A percentile compares a stretch with the other conserved stretches of the same genome.
Conservation (phyloP, 179 eudicot species). For the Vitellaria paradoxa region DNA sequence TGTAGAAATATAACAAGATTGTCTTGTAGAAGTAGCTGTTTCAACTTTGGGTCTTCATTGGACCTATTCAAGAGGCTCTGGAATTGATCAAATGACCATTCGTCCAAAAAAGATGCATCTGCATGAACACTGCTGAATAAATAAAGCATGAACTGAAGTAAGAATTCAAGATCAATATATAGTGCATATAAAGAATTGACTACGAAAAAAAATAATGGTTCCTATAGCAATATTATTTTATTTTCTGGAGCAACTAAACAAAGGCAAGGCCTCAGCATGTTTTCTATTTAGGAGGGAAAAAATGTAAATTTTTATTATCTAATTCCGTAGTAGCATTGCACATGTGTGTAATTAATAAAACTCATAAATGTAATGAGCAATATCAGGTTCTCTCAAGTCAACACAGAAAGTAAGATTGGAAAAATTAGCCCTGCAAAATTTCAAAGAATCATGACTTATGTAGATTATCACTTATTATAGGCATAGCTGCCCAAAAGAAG, state of each 20-base stretch:
- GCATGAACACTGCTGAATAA: conserved; percentile 34
- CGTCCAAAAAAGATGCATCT: conserved; percentile 99
- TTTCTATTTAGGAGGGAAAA: background rate
- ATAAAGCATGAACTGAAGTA: conserved; percentile 21
- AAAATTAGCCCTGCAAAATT: background rate
- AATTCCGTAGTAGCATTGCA: background rate
- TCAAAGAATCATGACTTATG: background rate
- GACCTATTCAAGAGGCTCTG: conserved; percentile 76
- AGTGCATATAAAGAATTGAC: conserved; percentile 5
- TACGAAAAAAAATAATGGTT: background rate
- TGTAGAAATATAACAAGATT: conserved; percentile 74
- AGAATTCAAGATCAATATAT: conserved; percentile 11
- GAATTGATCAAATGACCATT: conserved; percentile 97
- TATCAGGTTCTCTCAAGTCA: too few relatives aligned
- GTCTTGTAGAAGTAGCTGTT: conserved; percentile 70
- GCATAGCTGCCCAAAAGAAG: background rate
- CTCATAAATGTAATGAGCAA: too few relatives aligned
- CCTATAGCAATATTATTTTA: background rate
- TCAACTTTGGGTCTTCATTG: conserved; percentile 57
- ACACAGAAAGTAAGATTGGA: background rate
- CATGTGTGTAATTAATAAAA: too few relatives aligned
- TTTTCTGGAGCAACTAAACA: background rate
- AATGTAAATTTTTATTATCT: conserved; percentile 2
- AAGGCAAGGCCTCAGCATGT: background rate
- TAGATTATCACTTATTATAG: background rate